These are phyloP conservation scores for Crithidia brevicula DNA, from an alignment of 208 protist species.

Conservation along the genomic window DNA sequence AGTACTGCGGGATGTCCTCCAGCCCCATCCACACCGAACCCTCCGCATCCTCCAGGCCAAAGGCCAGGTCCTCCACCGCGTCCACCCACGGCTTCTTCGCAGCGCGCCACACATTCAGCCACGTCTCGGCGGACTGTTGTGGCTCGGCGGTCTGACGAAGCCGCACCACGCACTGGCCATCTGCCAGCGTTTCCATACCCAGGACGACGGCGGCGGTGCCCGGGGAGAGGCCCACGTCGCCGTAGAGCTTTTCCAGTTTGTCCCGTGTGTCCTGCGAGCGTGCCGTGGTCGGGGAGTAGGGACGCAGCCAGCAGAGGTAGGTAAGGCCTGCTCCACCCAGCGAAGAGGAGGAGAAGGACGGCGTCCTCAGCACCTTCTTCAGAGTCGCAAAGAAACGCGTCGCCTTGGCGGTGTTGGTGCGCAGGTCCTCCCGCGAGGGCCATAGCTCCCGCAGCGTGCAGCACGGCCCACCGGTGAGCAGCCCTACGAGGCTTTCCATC, in stretches of 20 bases:
- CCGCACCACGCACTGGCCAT: constrained; percentile 23
- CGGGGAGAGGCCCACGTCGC: constrained; percentile 39
- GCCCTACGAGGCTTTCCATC: constrained; percentile 38
- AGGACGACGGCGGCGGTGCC: constrained; percentile 35
- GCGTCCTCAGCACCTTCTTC: constrained; percentile 13
- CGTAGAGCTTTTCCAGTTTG: constrained; percentile 36
- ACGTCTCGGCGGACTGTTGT: constrained; percentile 9
- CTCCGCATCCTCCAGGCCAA: constrained; percentile 19
- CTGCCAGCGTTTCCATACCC: constrained; percentile 32
- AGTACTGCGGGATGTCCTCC: constrained; percentile 59
- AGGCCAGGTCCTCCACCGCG: constrained; percentile 33
- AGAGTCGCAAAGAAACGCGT: constrained; percentile 12
- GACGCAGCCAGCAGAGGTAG: constrained; percentile 23
- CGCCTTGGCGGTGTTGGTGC: constrained; percentile 11
- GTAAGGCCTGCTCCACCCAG: constrained; percentile 5
- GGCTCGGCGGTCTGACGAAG: constrained; percentile 32
- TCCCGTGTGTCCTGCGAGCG: constrained; percentile 31
- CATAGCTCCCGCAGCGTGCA: constrained; percentile 41
- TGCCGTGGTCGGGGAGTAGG: constrained; percentile 48
- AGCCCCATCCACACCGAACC: constrained; percentile 66
- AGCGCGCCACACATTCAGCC: constrained; percentile 33
- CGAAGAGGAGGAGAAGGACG: constrained; percentile 16
- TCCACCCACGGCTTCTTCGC: constrained; percentile 58
- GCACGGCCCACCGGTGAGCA: constrained; percentile 53
- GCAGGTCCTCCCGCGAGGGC: constrained; percentile 26